These are phyloP conservation scores for Crithidia acanthocephali DNA, from an alignment of 208 protist species.

Conservation along the genomic window DNA sequence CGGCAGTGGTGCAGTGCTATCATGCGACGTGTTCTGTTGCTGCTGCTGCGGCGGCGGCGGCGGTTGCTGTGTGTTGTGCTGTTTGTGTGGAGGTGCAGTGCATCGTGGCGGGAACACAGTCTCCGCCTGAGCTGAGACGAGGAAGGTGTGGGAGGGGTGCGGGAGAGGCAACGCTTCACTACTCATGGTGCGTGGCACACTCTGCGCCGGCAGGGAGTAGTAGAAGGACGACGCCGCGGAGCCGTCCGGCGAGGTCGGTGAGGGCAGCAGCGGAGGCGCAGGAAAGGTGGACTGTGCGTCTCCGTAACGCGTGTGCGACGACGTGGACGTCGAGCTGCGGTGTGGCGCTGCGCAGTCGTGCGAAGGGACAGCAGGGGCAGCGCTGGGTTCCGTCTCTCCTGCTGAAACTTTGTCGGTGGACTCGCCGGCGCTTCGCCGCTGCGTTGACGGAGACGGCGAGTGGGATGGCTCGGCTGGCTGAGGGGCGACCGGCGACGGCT, in stretches of 20 bases:
- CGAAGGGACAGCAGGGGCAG: too few relatives aligned
- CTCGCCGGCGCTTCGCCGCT: background rate
- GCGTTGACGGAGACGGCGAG: background rate
- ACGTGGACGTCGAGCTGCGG: background rate
- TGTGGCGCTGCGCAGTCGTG: too few relatives aligned
- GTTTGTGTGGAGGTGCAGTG: too few relatives aligned
- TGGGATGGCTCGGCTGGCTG: background rate
- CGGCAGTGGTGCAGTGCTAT: background rate
- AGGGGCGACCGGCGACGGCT: background rate
- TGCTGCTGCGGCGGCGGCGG: background rate
- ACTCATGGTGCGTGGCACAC: background rate
- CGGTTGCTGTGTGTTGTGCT: background rate
- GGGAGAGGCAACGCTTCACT: background rate
- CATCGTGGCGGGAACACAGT: background rate
- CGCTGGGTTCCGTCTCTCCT: background rate
- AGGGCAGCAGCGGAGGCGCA: background rate
- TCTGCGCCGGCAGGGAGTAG: conserved; percentile 19
- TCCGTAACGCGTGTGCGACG: background rate
- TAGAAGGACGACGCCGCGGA: conserved; percentile 14
- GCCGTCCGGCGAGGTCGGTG: background rate
- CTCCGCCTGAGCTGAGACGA: background rate
- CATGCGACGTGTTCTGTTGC: conserved; percentile 4
- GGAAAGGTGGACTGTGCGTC: background rate
- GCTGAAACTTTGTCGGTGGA: background rate
- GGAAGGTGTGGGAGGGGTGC: background rate